Conservation (phyloP, 495 filamentous ascomycete genomes). For the Echria macrotheca region DNA sequence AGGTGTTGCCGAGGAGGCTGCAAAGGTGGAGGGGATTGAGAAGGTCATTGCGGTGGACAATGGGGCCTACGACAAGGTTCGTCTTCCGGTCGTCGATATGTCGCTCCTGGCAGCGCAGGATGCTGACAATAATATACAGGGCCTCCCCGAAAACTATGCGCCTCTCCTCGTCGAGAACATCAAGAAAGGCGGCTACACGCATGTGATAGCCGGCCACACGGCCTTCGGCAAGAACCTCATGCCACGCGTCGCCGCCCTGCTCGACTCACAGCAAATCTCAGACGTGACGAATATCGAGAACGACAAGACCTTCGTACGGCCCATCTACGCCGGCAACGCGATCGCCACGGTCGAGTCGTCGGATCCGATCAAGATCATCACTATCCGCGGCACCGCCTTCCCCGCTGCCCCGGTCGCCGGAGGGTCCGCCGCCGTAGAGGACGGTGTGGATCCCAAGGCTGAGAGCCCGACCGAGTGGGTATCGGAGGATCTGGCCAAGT, state of each 20-base stretch:
- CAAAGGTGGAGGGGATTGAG: constrained; percentile 82
- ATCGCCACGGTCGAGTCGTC: constrained; percentile 93
- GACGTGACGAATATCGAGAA: constrained; percentile 82
- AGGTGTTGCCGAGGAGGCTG: constrained; percentile 75
- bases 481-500: constrained; percentile 86
- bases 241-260: constrained; percentile 89
- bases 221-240: constrained; percentile 95
- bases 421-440: constrained; percentile 54
- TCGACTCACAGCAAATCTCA: constrained; percentile 89
- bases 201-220: constrained; percentile 83
- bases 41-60: constrained; percentile 89
- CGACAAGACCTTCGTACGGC: constrained; percentile 93
- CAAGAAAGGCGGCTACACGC: constrained; percentile 86
- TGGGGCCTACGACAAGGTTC: constrained; percentile 84
- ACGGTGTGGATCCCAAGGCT: constrained; percentile 67
- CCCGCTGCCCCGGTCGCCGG: constrained; percentile 48
- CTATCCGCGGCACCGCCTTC: constrained; percentile 90
- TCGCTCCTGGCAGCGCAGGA: background rate
- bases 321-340: constrained; percentile 96
- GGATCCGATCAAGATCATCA: constrained; percentile 82
- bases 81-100: background rate
- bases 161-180: constrained; percentile 91
- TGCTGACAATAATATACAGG: constrained; percentile 43
- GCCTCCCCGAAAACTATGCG: constrained; percentile 91
- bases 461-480: constrained; percentile 77